Conservation (phyloP, 768 basidiomycete genomes). For the Suillus brevipes region DNA sequence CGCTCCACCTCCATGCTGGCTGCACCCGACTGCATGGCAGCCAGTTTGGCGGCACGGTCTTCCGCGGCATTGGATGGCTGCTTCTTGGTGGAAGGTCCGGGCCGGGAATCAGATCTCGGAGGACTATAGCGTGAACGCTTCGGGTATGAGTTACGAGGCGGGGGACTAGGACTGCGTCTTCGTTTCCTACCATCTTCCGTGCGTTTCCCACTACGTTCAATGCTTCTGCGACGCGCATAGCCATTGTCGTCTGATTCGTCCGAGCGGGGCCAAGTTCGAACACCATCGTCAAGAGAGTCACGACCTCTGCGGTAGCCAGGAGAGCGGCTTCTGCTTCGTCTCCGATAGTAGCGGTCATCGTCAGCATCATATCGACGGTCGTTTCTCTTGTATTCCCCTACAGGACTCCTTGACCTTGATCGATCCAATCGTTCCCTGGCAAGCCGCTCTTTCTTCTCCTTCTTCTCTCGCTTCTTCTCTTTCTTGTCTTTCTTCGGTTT, state of each 20-base stretch:
- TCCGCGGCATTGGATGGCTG: constrained; percentile 32
- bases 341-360: constrained; percentile 23
- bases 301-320: constrained; percentile 23
- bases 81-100: constrained; percentile 14
- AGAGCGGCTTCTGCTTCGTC: constrained; percentile 31
- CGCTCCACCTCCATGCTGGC: constrained; percentile 65
- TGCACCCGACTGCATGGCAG: constrained; percentile 84
- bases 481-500: constrained; percentile 76
- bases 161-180: constrained; percentile 37
- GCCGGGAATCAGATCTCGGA: constrained; percentile 18
- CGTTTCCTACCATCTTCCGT: constrained; percentile 40
- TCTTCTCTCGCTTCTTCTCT: constrained; percentile 56
- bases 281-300: constrained; percentile 19
- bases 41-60: constrained; percentile 82
- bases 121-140: constrained; percentile 57
- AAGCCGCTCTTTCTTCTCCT: constrained; percentile 42
- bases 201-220: constrained; percentile 22
- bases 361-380: constrained; percentile 14
- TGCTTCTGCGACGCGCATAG: constrained; percentile 29
- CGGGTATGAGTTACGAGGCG: constrained; percentile 18
- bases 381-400: constrained; percentile 23
- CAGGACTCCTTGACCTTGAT: constrained; percentile 35
- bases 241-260: constrained; percentile 51
- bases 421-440: constrained; percentile 28
- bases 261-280: constrained; percentile 48